Evolutionary conservation across 2,329 filamentous ascomycete species (phyloP).

Genomic region (Fusarium albidum): DNA sequence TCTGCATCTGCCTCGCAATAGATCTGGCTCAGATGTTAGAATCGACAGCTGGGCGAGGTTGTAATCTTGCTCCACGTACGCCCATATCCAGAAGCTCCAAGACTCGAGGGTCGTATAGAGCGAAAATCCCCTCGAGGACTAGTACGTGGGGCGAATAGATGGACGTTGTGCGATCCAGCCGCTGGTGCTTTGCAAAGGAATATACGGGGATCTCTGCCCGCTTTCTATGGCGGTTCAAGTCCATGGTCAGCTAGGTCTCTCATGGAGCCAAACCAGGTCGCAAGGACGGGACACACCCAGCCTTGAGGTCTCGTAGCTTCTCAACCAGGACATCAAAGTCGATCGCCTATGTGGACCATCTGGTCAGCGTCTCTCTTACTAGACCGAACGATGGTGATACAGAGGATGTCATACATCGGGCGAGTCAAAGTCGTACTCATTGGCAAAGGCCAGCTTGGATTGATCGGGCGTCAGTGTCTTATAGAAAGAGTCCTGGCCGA

Average conservation of each 20-base stretch:
- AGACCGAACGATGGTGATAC: background rate
- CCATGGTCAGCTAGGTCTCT: constrained; percentile 19
- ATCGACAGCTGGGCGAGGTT: background rate
- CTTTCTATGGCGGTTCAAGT: constrained; percentile 61
- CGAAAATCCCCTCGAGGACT: constrained; percentile 95
- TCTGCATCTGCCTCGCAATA: constrained; percentile 97
- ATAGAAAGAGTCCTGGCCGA: constrained; percentile 91
- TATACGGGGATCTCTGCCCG: constrained; percentile 93
- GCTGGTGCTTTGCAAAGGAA: constrained; percentile 91
- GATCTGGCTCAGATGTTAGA: constrained; percentile 61
- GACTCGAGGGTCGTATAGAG: constrained; percentile 86
- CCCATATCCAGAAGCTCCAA: constrained; percentile 90
- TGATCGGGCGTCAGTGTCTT: constrained; percentile 84
- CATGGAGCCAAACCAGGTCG: background rate
- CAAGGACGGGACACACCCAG: constrained; percentile 71
- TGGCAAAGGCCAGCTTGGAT: constrained; percentile 81
- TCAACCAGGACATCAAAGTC: constrained; percentile 92
- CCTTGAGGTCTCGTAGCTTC: constrained; percentile 82
- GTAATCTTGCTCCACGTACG: constrained; percentile 52
- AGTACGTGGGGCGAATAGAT: constrained; percentile 97
- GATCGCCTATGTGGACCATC: constrained; percentile 65
- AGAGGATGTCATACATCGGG: constrained; percentile 65
- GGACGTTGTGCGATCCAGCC: constrained; percentile 79
- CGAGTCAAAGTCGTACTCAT: constrained; percentile 96
- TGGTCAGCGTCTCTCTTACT: constrained; percentile 7